Base-by-base conservation (phyloP, 2,329 filamentous ascomycete species). In the Emmonsia crescens region DNA sequence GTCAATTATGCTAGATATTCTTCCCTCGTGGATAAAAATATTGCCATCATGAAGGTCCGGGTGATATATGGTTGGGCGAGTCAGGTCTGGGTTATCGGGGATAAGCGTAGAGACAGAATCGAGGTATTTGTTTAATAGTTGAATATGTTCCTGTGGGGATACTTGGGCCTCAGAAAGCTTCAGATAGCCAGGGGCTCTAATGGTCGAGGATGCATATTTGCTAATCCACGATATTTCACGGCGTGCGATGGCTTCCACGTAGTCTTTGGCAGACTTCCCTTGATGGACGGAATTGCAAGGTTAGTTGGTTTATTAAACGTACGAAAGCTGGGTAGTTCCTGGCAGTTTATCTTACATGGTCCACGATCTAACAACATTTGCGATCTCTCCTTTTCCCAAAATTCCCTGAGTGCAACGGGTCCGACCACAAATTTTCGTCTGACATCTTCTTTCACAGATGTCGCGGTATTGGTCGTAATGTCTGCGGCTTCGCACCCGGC, bases 1-100 rank as follows among this genome's bases (percentile, higher is more conserved):
- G 65, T 79, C 75, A 59, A 79, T 77, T 5, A 79, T 59, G 58
- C 72, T 69, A 8, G 73, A 72, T 44, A 79, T 72, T 51, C 64
- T 66, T 46, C 67, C 66, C 29, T 70, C 63, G n/a, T 73, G 40
- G 33, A 77, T 69, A 62, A 78, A 78, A 29, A 78, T 66, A 62
- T 77, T 79, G 2, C 66, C 66, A 19, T 71, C 62, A 64, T 74
- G 72, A 31, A 78, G 65, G 66, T 78, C 74, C 38, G 64, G 67
- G 67, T 79, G 74, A 73, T 71, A 77, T 42, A 79, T 61, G n/a
- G 69, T 69, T 19, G 75, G 65, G 44, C 64, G 61, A 56, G 64
- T 46, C 14, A 73, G 44, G 3, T 62, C 60, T 24, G 66, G 38
- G 9, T 71, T 61, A 54, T 64, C 62, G 5, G 69, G 68, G 3